Conservation (phyloP, 805 yeast genomes). For the Millerozyma miso region DNA sequence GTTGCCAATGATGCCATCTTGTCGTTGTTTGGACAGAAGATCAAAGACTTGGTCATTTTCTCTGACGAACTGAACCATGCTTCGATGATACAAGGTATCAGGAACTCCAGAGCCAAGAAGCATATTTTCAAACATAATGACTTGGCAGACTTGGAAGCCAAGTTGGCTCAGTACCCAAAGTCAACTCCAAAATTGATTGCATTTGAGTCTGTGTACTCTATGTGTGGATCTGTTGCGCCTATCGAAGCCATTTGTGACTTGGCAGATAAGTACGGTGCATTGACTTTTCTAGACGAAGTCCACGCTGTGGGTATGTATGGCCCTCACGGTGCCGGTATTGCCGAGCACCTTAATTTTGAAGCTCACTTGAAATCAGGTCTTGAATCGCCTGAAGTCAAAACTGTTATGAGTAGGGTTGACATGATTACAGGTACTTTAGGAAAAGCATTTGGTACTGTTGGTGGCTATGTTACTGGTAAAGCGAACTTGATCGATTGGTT, state of each 20-base stretch:
- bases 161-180: slow-evolving; percentile 75
- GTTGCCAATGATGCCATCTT: slow-evolving; percentile 96
- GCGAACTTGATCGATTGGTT: slow-evolving; percentile 86
- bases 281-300: slow-evolving; percentile 96
- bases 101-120: slow-evolving; percentile 82
- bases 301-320: slow-evolving; percentile 99
- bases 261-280: slow-evolving; percentile 96
- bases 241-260: slow-evolving; percentile 88
- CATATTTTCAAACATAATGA: slow-evolving; percentile 92
- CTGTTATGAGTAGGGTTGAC: slow-evolving; percentile 86
- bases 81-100: slow-evolving; percentile 94
- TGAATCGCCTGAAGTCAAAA: slow-evolving; percentile 40
- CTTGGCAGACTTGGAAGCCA: slow-evolving; percentile 73
- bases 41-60: slow-evolving; percentile 85
- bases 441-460: slow-evolving; percentile 94
- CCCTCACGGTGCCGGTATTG: slow-evolving; percentile 99
- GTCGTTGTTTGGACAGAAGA: slow-evolving; percentile 83
- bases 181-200: slow-evolving; percentile 94
- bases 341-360: slow-evolving; percentile 91
- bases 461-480: slow-evolving; percentile 95
- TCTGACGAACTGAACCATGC: slow-evolving; percentile 95
- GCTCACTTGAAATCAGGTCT: slow-evolving; percentile 69
- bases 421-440: slow-evolving; percentile 97
- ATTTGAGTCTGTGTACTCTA: slow-evolving; percentile 94
- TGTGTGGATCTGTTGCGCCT: slow-evolving; percentile 98